phyloP scores from a whole-genome alignment of 345 rosid species.

The Eucalyptus regnans region DNA sequence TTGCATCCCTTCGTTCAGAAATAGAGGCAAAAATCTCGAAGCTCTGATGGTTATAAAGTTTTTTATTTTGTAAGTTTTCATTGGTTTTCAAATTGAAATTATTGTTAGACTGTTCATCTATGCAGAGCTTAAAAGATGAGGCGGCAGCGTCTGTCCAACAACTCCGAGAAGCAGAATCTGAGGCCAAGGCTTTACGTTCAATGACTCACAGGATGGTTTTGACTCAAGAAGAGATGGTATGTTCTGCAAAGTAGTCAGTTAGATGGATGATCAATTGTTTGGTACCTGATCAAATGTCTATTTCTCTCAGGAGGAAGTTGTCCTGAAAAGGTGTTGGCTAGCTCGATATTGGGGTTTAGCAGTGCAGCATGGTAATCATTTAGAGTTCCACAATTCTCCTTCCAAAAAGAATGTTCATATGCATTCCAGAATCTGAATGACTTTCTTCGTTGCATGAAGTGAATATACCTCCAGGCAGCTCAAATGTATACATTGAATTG shows the following conservation, averaged over 20 bases:
- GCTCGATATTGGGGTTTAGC: constrained; percentile 98
- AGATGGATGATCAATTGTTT: neutral
- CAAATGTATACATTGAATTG: neutral
- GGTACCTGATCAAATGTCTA: neutral
- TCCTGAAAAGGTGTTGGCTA: constrained; percentile 99
- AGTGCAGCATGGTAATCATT: constrained; percentile 47
- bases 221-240: constrained; percentile 46
- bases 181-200: constrained; percentile 66
- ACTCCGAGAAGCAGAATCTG: constrained; percentile 81
- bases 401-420: neutral
- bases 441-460: neutral
- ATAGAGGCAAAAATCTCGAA: constrained; percentile 44
- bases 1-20: constrained; percentile 61
- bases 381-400: neutral
- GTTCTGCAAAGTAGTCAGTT: constrained; percentile 2
- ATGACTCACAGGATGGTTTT: constrained; percentile 59
- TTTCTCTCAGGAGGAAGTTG: constrained; percentile 83
- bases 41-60: neutral
- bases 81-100: constrained; percentile 2
- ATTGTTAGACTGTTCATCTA: neutral
- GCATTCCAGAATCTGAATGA: neutral
- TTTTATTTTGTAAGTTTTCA: neutral
- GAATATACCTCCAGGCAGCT: neutral
- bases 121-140: constrained; percentile 69
- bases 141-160: constrained; percentile 49